These are phyloP conservation scores for Phoma herbarum DNA, from an alignment of 2,329 filamentous ascomycete species.

Conservation along the genomic window DNA sequence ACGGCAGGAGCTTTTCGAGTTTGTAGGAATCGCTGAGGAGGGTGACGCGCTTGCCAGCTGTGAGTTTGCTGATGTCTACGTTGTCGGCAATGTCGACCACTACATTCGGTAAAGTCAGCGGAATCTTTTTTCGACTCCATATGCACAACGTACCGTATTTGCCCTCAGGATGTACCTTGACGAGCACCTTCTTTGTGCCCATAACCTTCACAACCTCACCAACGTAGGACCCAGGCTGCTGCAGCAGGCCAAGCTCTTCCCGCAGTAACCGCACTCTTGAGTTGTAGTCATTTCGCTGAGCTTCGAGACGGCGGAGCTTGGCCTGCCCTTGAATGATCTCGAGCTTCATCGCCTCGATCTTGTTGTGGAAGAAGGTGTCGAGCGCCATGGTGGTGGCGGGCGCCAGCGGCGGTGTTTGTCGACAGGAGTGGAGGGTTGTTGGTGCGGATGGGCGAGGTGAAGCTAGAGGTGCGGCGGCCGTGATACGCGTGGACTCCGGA, in stretches of 20 bases:
- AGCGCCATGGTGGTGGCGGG: constrained; percentile 81
- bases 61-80: constrained; percentile 95
- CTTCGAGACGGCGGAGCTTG: constrained; percentile 91
- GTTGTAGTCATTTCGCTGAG: constrained; percentile 99
- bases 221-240: constrained; percentile 97
- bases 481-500: background rate
- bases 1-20: constrained; percentile 97
- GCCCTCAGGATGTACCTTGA: constrained; percentile 98
- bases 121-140: background rate
- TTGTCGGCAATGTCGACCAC: constrained; percentile 95
- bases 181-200: constrained; percentile 98
- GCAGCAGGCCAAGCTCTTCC: constrained; percentile 93
- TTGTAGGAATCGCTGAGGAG: constrained; percentile 98
- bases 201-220: constrained; percentile 99
- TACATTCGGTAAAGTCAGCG: constrained; percentile 51
- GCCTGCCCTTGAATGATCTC: constrained; percentile 99
- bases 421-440: background rate
- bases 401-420: constrained; percentile 27
- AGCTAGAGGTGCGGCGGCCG: constrained; percentile 3
- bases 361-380: constrained; percentile 99
- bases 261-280: constrained; percentile 92
- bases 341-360: constrained; percentile 99
- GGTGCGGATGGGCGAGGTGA: background rate
- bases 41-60: constrained; percentile 95
- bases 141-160: constrained; percentile 83